These are phyloP conservation scores for Batkoa obscura DNA, from an alignment of 371 early-diverging fungal genomes.

Conservation along the genomic window DNA sequence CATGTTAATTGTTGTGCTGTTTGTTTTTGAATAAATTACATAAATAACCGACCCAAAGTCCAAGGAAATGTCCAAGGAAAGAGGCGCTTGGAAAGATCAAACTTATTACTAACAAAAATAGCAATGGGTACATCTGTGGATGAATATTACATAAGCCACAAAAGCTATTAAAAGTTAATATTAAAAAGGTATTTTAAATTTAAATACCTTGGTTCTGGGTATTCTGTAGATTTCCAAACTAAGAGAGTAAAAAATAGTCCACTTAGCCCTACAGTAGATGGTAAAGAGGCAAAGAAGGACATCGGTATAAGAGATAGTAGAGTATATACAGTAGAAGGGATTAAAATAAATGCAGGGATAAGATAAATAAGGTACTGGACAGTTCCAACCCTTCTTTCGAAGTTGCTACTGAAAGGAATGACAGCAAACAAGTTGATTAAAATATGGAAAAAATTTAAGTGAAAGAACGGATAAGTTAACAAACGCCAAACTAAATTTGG, in stretches of 20 bases:
- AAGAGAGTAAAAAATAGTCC: slow-evolving; percentile 3
- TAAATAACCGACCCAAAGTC: neutral
- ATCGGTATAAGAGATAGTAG: neutral
- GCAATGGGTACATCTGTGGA: neutral
- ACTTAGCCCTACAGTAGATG: neutral
- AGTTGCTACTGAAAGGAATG: neutral
- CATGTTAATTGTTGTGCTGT: too few species aligned
- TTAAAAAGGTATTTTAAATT: neutral
- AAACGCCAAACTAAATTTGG: slow-evolving; percentile 5
- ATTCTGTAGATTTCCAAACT: slow-evolving; percentile 3
- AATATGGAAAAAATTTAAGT: slow-evolving; percentile 2
- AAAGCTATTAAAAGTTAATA: neutral
- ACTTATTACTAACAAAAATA: neutral
- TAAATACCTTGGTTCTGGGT: neutral
- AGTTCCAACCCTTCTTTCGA: slow-evolving; percentile 1
- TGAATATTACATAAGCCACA: slow-evolving; percentile 2
- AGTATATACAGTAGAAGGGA: neutral
- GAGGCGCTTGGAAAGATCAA: slow-evolving; percentile 4
- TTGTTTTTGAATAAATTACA: too few species aligned
- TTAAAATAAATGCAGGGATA: neutral
- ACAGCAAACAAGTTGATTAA: slow-evolving; percentile 1
- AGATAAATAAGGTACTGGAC: neutral
- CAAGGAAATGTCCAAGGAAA: slow-evolving; percentile 4
- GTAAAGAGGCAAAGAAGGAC: neutral
- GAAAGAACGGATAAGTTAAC: slow-evolving; percentile 5